A percentile compares a stretch with the other conserved stretches of the same genome.
These are phyloP conservation scores for Hemileccinum impolitum DNA, from an alignment of 768 basidiomycete genomes.

Conservation along the genomic window DNA sequence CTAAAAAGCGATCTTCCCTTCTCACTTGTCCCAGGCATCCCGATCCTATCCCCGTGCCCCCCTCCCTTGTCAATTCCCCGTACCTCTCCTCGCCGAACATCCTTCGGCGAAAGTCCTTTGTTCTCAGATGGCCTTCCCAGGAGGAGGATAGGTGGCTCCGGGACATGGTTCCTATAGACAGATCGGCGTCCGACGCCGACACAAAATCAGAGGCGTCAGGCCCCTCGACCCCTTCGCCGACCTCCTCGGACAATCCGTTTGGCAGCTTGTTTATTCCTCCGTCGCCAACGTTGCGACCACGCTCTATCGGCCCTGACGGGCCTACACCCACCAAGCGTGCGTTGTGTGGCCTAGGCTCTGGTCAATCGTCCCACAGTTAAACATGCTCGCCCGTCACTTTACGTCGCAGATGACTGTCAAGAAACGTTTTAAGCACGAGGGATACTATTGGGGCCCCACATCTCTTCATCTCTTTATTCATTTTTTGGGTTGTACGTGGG, in stretches of 20 bases:
- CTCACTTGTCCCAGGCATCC: constrained; percentile 22
- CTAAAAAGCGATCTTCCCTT: constrained; percentile 18
- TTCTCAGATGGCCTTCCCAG: constrained; percentile 41
- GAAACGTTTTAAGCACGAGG: constrained; percentile 28
- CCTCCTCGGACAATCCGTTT: constrained; percentile 21
- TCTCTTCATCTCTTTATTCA: constrained; percentile 4
- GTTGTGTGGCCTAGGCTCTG: constrained; percentile 8
- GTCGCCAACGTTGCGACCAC: constrained; percentile 23
- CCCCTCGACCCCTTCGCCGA: constrained; percentile 14
- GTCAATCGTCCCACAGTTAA: constrained; percentile 15
- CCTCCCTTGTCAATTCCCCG: constrained; percentile 53
- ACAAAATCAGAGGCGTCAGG: constrained; percentile 16
- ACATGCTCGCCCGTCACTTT: constrained; percentile 15
- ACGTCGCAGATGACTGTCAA: constrained; percentile 18
- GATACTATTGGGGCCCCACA: neutral
- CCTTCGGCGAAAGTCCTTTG: constrained; percentile 38
- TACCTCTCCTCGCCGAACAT: constrained; percentile 49
- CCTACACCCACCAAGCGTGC: constrained; percentile 13
- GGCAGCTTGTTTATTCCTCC: constrained; percentile 11
- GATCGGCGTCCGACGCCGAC: constrained; percentile 13
- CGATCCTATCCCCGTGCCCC: constrained; percentile 50
- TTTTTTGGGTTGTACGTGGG: constrained; percentile 20
- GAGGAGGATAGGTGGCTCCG: constrained; percentile 60
- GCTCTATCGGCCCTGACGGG: constrained; percentile 16
- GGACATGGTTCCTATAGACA: constrained; percentile 51